These are phyloP conservation scores for Cercospora janseana DNA, from an alignment of 2,329 filamentous ascomycete species.

Conservation along the genomic window DNA sequence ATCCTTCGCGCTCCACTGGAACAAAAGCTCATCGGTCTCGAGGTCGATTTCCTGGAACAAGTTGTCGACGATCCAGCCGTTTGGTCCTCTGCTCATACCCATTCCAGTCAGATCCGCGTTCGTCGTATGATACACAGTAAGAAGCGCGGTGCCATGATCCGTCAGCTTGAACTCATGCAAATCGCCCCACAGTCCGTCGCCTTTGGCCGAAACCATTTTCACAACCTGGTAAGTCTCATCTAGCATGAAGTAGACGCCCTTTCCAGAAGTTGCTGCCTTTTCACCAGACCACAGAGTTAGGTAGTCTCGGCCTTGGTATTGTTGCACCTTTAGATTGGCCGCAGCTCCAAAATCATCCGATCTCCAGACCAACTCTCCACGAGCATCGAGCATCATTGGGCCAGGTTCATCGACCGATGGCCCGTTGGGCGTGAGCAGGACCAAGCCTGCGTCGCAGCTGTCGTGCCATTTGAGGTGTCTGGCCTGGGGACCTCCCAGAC, in stretches of 20 bases:
- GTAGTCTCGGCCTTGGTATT: constrained; percentile 38
- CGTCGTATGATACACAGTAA: constrained; percentile 45
- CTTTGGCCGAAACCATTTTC: constrained; percentile 33
- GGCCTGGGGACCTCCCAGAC: constrained; percentile 29
- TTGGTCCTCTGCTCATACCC: constrained; percentile 27
- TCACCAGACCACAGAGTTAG: constrained; percentile 44
- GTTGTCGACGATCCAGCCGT: constrained; percentile 47
- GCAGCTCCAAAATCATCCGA: constrained; percentile 33
- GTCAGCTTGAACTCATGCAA: constrained; percentile 49
- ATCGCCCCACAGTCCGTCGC: constrained; percentile 37
- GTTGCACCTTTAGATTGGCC: constrained; percentile 38
- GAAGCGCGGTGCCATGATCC: constrained; percentile 42
- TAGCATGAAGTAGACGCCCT: constrained; percentile 40
- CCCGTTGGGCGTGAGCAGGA: constrained; percentile 36
- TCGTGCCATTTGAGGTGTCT: constrained; percentile 35
- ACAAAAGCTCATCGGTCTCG: constrained; percentile 42
- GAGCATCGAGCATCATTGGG: constrained; percentile 39
- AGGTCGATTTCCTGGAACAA: constrained; percentile 48
- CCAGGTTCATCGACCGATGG: constrained; percentile 33
- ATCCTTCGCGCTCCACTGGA: constrained; percentile 43
- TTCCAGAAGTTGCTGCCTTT: constrained; percentile 37
- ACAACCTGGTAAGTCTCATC: constrained; percentile 32
- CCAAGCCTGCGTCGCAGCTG: constrained; percentile 32
- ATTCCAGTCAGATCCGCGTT: constrained; percentile 32
- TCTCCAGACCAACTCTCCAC: constrained; percentile 39